Percentiles rank a stretch among this genome's conserved stretches.
These are phyloP conservation scores for Penicillium pulvis DNA, from an alignment of 495 filamentous ascomycete genomes.

Conservation along the genomic window DNA sequence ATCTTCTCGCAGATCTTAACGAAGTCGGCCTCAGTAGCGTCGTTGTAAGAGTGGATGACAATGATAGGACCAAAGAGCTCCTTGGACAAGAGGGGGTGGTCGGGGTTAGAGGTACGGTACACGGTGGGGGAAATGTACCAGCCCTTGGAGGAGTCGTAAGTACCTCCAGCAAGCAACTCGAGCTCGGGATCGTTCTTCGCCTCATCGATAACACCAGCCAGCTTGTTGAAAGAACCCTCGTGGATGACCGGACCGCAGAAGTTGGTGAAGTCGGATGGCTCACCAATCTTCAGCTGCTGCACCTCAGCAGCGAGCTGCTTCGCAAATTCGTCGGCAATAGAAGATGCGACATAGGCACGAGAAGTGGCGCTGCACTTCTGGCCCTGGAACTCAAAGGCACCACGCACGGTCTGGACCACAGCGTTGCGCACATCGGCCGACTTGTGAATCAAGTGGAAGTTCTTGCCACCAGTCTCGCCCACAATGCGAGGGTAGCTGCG, in stretches of 20 bases:
- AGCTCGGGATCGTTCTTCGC: conserved; percentile 64
- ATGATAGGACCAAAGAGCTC: conserved; percentile 69
- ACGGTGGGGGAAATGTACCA: conserved; percentile 71
- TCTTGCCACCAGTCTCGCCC: conserved; percentile 86
- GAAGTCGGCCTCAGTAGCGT: conserved; percentile 52
- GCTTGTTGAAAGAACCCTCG: conserved; percentile 55
- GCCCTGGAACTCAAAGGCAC: conserved; percentile 84
- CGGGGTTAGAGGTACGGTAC: conserved; percentile 64
- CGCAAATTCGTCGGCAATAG: conserved; percentile 68
- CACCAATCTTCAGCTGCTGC: conserved; percentile 65
- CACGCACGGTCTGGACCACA: conserved; percentile 74
- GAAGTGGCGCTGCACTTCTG: conserved; percentile 89
- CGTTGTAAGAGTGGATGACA: conserved; percentile 61
- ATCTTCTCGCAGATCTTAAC: conserved; percentile 54
- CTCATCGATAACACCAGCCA: conserved; percentile 58
- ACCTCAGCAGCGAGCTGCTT: conserved; percentile 63
- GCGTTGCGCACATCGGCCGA: conserved; percentile 77
- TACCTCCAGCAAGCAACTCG: conserved; percentile 60
- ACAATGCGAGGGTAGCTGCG: conserved; percentile 79
- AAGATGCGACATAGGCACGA: conserved; percentile 70
- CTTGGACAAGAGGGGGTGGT: conserved; percentile 60
- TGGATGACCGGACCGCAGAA: conserved; percentile 62
- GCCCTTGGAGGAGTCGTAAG: conserved; percentile 59
- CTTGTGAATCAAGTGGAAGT: conserved; percentile 79
- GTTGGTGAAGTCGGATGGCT: conserved; percentile 66